Conservation (phyloP, 768 basidiomycete genomes). For the Pleurotus pulmonarius region DNA sequence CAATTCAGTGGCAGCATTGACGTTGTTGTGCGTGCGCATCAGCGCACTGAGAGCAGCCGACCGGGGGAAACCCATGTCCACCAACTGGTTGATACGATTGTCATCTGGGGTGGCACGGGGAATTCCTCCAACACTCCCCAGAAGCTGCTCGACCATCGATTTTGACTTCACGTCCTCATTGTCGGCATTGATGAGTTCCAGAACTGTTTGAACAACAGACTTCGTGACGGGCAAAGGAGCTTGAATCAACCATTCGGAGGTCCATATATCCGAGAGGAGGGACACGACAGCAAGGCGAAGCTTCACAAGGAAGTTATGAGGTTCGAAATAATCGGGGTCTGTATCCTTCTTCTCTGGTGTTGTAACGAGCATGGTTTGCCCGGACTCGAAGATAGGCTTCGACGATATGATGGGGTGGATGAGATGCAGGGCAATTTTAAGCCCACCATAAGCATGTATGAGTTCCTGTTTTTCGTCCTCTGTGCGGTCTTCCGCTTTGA, state of each 20-base stretch:
- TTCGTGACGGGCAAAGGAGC: slow-evolving; percentile 74
- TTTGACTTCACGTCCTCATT: slow-evolving; percentile 66
- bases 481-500: slow-evolving; percentile 54
- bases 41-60: slow-evolving; percentile 83
- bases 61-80: slow-evolving; percentile 97
- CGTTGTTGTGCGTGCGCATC: slow-evolving; percentile 80
- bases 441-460: slow-evolving; percentile 71
- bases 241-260: slow-evolving; percentile 74
- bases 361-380: slow-evolving; percentile 70
- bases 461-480: slow-evolving; percentile 60
- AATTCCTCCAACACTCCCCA: not conserved
- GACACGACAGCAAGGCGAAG: slow-evolving; percentile 72
- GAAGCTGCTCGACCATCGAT: slow-evolving; percentile 13
- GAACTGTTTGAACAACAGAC: slow-evolving; percentile 69
- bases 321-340: slow-evolving; percentile 77
- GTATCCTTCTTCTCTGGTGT: slow-evolving; percentile 78
- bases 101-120: slow-evolving; percentile 59
- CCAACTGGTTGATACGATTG: slow-evolving; percentile 73
- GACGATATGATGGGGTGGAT: slow-evolving; percentile 74
- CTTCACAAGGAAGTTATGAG: slow-evolving; percentile 82
- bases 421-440: slow-evolving; percentile 79
- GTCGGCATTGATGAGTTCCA: slow-evolving; percentile 81
- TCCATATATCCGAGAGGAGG: slow-evolving; percentile 69
- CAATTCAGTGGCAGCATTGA: slow-evolving; percentile 84
- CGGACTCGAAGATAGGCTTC: slow-evolving; percentile 79